Evolutionary conservation across 2,329 filamentous ascomycete species (phyloP).

Genomic region (Purpureocillium takamizusanense): DNA sequence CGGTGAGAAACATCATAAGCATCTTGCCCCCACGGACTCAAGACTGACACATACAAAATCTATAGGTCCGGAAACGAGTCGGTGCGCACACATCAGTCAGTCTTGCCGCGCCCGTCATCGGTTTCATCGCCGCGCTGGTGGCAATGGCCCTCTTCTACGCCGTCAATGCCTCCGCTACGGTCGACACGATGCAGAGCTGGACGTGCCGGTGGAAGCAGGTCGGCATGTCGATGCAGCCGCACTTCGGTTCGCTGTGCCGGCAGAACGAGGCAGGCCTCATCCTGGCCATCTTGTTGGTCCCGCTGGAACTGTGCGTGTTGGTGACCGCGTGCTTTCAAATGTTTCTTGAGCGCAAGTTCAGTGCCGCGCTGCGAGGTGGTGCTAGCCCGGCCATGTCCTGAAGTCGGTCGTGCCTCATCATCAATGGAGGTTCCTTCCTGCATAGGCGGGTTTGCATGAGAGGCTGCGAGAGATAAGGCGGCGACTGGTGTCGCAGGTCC

Average conservation of each 20-base stretch:
- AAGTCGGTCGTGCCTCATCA: too few species aligned
- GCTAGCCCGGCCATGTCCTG: slow-evolving; percentile 21
- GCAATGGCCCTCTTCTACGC: slow-evolving; percentile 49
- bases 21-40: too few species aligned
- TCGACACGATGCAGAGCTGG: slow-evolving; percentile 53
- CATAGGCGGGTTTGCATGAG: too few species aligned
- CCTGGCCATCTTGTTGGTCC: slow-evolving; percentile 46
- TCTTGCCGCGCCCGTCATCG: slow-evolving; percentile 18
- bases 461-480: too few species aligned
- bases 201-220: slow-evolving; percentile 50
- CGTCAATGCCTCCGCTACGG: slow-evolving; percentile 40
- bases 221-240: slow-evolving; percentile 41
- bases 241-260: slow-evolving; percentile 47
- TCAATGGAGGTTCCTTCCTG: too few species aligned
- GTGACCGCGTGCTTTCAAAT: slow-evolving; percentile 35
- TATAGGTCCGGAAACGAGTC: slow-evolving; percentile 12
- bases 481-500: too few species aligned
- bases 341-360: slow-evolving; percentile 32
- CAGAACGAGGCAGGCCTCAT: slow-evolving; percentile 46
- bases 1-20: slow-evolving; percentile 31
- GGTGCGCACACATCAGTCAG: slow-evolving; percentile 10
- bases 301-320: slow-evolving; percentile 42
- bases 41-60: neutral
- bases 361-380: slow-evolving; percentile 16
- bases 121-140: slow-evolving; percentile 33